Percentiles rank a stretch among this genome's conserved stretches.
These are phyloP conservation scores for Aspergillus jensenii DNA, from an alignment of 2,329 filamentous ascomycete species.

Conservation along the genomic window DNA sequence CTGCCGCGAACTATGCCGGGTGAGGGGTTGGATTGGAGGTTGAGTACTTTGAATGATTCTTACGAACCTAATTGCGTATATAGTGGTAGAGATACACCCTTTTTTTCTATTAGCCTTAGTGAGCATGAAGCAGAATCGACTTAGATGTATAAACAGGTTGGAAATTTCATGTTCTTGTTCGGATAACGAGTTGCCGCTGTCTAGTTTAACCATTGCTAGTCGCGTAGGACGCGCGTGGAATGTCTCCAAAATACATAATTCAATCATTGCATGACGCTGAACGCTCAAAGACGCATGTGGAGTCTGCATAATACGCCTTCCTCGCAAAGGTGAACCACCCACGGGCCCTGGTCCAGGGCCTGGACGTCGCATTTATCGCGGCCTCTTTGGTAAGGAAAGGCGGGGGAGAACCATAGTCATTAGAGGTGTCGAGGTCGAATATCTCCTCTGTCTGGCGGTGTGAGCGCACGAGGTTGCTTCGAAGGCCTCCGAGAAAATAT, in stretches of 20 bases:
- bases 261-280: neutral
- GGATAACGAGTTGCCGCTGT: neutral
- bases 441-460: too few species aligned
- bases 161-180: neutral
- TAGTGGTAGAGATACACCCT: neutral
- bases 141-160: neutral
- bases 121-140: neutral
- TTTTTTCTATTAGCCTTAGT: neutral
- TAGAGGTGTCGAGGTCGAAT: neutral
- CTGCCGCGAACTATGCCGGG: constrained; percentile 33
- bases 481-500: neutral
- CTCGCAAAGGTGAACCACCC: neutral
- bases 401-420: neutral
- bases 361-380: neutral
- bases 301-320: neutral
- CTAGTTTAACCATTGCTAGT: neutral
- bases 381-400: neutral
- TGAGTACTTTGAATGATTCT: neutral
- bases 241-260: neutral
- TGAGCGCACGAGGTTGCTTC: neutral
- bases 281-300: neutral
- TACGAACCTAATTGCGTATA: neutral
- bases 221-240: too few species aligned
- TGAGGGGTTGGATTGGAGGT: neutral
- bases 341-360: too few species aligned